Base-by-base conservation (phyloP, 1,284 basidiomycete genomes). In the Papiliotrema nemorosa region DNA sequence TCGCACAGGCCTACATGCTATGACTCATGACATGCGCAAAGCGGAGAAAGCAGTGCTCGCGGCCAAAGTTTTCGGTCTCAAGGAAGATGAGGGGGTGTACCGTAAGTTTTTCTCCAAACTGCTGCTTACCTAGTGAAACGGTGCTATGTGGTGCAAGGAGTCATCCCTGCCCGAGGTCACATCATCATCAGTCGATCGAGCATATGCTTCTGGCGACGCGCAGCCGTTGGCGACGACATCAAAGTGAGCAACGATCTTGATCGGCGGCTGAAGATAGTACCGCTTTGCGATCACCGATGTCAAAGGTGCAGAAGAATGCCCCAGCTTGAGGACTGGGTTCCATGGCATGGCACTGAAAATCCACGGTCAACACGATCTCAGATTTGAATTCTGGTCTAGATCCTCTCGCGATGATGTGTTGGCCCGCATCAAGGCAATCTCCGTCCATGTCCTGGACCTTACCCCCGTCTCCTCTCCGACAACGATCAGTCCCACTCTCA, bases 261-360 rank as follows among this genome's bases (percentile, higher is more conserved):
- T 36, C 36, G 10, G 3, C 14, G 12, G 41, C 75, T 45, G 55
- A 63, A n/a, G 75, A 25, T 71, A 76, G 56, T 82, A 83, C 57
- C 82, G 83, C 16, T 76, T 83, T 56, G 74, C 76, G 3, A 61
- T 77, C 10, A 64, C 69, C 6, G 77, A 76, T 38, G 60, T 85
- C 55, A 78, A 78, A 45, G 64, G 69, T 9, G 79, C 78, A 0
- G 75, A 68, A 26, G 59, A 66, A 13, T 71, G 75, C 18, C 60
- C 66, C 5, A 55, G 74, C 3, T 55, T 72, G 22, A 65, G 74
- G 27, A 58, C 76, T 20, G 73, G 72, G n/a, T 67, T 75, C n/a
- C 72, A 79, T 55, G 80, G 79, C 6, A 57, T 85, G 44, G 63
- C 73, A 7, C 58, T 85, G 10, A 73, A 79, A 45, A 70, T 84